Percentiles rank a stretch among this genome's conserved stretches.
Evolutionary conservation across 441 rosid species (phyloP).

Genomic region (Adansonia gregorii): DNA sequence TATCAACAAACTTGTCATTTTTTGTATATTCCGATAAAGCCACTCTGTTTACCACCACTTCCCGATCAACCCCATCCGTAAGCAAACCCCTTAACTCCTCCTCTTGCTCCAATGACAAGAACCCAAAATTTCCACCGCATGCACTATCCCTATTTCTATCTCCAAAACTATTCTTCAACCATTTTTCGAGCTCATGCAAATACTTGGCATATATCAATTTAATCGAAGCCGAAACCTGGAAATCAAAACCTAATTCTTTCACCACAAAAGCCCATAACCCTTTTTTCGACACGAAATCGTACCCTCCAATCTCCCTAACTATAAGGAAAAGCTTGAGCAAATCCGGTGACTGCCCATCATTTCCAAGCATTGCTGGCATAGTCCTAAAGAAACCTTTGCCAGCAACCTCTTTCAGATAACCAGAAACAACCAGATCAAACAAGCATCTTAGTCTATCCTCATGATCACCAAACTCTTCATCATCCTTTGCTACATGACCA

Average conservation of each 20-base stretch:
- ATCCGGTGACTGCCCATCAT: conserved; percentile 51
- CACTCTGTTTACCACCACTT: conserved; percentile 31
- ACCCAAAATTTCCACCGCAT: conserved; percentile 30
- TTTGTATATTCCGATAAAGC: conserved; percentile 26
- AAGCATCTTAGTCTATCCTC: conserved; percentile 45
- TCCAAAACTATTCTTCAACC: conserved; percentile 31
- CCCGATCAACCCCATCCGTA: conserved; percentile 27
- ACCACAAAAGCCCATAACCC: conserved; percentile 51
- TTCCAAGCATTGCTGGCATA: conserved; percentile 48
- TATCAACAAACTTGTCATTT: conserved; percentile 17
- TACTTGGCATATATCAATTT: conserved; percentile 50
- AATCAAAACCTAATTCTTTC: conserved; percentile 44
- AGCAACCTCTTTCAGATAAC: conserved; percentile 45
- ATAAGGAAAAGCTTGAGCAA: conserved; percentile 56
- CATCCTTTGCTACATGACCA: conserved; percentile 29
- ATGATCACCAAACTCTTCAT: conserved; percentile 35
- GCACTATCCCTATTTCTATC: conserved; percentile 6
- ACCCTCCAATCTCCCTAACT: conserved; percentile 55
- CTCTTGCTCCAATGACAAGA: conserved; percentile 42
- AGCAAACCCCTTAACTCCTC: conserved; percentile 46
- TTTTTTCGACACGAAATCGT: conserved; percentile 41
- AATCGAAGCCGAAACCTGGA: conserved; percentile 36
- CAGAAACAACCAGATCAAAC: conserved; percentile 58
- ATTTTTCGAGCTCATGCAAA: conserved; percentile 46
- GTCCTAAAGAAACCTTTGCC: conserved; percentile 48